Evolutionary conservation across 2,329 filamentous ascomycete genomes (phyloP).

Genomic region (Colletotrichum cordylinicola): DNA sequence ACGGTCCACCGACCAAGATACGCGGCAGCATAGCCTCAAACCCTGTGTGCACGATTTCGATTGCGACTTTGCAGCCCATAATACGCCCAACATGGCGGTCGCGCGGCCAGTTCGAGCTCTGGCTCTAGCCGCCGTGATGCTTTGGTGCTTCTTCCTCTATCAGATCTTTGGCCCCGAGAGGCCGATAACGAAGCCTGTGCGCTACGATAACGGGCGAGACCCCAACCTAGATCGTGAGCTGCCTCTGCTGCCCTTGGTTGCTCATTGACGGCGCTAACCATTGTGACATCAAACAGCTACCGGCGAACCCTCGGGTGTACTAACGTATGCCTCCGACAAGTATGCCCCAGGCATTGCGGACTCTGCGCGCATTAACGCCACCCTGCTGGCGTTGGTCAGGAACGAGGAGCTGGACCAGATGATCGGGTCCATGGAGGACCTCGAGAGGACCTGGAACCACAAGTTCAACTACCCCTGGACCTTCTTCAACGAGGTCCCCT

Average conservation of each 20-base stretch:
- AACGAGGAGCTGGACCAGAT: constrained; percentile 89
- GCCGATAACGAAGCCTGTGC: constrained; percentile 36
- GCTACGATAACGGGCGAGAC: constrained; percentile 57
- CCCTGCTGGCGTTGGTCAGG: constrained; percentile 87
- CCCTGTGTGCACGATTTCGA: background rate
- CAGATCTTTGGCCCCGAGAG: constrained; percentile 70
- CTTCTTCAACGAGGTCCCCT: constrained; percentile 97
- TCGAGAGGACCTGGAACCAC: constrained; percentile 94
- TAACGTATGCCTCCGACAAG: constrained; percentile 76
- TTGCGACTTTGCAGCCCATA: background rate
- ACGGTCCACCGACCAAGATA: background rate
- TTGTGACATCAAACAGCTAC: constrained; percentile 64
- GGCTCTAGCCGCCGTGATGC: constrained; percentile 70
- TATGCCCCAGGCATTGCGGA: constrained; percentile 79
- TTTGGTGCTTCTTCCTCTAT: constrained; percentile 82
- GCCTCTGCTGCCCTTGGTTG: background rate
- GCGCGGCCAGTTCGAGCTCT: constrained; percentile 85
- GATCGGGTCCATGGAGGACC: constrained; percentile 85
- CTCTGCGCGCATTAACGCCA: constrained; percentile 89
- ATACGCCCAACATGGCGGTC: constrained; percentile 71
- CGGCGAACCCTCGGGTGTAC: constrained; percentile 78
- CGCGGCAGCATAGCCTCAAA: background rate
- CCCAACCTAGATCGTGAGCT: constrained; percentile 85
- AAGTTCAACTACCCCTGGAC: constrained; percentile 99
- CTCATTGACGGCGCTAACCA: background rate